Percentiles rank a stretch among this genome's conserved stretches.
Evolutionary conservation across 306 rosid genomes (phyloP).

Genomic region (Canavalia ensiformis): DNA sequence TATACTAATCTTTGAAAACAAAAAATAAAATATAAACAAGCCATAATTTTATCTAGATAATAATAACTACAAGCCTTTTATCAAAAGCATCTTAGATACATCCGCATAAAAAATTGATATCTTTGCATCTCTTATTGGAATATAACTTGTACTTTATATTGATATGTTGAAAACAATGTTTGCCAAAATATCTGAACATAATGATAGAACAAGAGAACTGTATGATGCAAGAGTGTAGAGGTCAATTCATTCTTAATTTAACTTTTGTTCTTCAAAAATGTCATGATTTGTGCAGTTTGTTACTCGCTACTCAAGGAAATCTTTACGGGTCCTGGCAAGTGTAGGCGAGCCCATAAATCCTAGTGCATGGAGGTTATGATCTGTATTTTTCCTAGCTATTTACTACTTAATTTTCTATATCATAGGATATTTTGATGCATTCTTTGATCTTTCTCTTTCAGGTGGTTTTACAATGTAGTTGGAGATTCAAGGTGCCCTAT

Average conservation of each 20-base stretch:
- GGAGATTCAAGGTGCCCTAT: slow-evolving; percentile 97
- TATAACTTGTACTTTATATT: slow-evolving; percentile 18
- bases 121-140: not conserved
- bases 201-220: slow-evolving; percentile 28
- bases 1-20: not conserved
- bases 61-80: not conserved
- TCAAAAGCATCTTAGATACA: slow-evolving; percentile 15
- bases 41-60: not conserved
- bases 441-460: slow-evolving; percentile 53
- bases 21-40: not conserved
- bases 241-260: slow-evolving; percentile 24
- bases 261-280: slow-evolving; percentile 16
- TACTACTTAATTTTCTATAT: not conserved
- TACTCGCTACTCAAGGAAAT: slow-evolving; percentile 84
- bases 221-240: slow-evolving; percentile 13
- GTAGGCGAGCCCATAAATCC: slow-evolving; percentile 99
- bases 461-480: slow-evolving; percentile 94
- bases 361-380: slow-evolving; percentile 93
- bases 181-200: slow-evolving; percentile 3
- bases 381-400: slow-evolving; percentile 16
- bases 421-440: slow-evolving; percentile 18
- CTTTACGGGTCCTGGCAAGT: slow-evolving; percentile 92
- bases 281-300: slow-evolving; percentile 74
- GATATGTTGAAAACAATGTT: slow-evolving; percentile 19
- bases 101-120: slow-evolving; percentile 34